phyloP scores from a whole-genome alignment of 2,329 filamentous ascomycete species.

The Xylariaceae sp. region DNA sequence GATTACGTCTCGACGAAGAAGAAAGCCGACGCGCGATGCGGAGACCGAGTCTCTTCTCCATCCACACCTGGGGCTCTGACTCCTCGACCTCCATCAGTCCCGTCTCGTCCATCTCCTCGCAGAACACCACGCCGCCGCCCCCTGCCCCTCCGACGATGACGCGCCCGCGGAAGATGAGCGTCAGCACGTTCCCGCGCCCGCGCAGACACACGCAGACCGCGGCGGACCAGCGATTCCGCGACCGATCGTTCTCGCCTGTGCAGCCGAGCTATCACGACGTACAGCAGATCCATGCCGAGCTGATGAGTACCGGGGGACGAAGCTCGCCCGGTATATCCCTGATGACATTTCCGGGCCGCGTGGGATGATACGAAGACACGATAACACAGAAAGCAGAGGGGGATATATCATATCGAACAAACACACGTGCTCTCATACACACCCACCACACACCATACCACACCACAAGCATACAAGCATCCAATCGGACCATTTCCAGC shows the following conservation, averaged over 20 bases:
- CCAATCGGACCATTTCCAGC: too few species aligned
- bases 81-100: conserved; percentile 15
- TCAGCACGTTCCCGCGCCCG: conserved; percentile 17
- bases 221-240: conserved; percentile 3
- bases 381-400: background rate
- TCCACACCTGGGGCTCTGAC: conserved; percentile 16
- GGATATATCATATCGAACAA: background rate
- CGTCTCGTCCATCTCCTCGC: conserved; percentile 16
- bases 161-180: conserved; percentile 21
- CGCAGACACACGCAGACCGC: conserved; percentile 16
- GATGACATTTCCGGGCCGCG: conserved; percentile 16
- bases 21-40: conserved; percentile 12
- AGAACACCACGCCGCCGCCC: conserved; percentile 9
- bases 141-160: conserved; percentile 11
- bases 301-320: conserved; percentile 14
- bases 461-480: too few species aligned
- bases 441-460: too few species aligned
- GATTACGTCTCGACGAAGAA: conserved; percentile 17
- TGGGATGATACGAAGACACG: background rate
- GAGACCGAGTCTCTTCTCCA: conserved; percentile 19
- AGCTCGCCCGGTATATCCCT: conserved; percentile 20
- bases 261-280: conserved; percentile 8
- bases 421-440: too few species aligned
- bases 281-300: conserved; percentile 13
- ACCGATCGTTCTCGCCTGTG: conserved; percentile 1